Evolutionary conservation across 1,139 yeast genomes (phyloP), one percentile per base, ranked within the genome.

Genomic region (Magnusiomyces clavatus): DNA sequence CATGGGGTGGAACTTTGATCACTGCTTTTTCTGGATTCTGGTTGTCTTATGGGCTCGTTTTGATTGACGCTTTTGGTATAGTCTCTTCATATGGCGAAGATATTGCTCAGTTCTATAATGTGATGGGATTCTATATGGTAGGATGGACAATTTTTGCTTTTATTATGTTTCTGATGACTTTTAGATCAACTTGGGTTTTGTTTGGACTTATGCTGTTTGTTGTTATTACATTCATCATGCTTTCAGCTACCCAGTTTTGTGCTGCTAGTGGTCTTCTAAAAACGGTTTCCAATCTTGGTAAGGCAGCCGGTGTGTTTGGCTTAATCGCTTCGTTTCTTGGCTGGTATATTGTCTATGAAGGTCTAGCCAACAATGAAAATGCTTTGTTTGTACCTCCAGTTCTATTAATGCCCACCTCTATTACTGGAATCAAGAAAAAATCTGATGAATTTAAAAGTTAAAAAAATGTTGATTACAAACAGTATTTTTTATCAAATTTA

Each of bases 261-360:
- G 35, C 47, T 1, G n/a, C 31, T 24, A 24, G 31, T 24, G 31
- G 31, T 8, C 31, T 24, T 24, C 8, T 24, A 8, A 24, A 24
- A 24, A 24, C 31, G 4, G 31, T 24, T 24, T 24, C 62, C 59
- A 68, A 75, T 42, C 66, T 72, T 50, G 69, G 77, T 55, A 81
- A 74, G 61, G 95, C 94, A 14, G 96, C 82, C 43, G 96, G 96
- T 59, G 83, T 82, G 31, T 70, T 86, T 55, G 96, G 96, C 43
- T 64, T 88, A 13, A 66, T 86, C 39, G 81, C 90, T 39, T 86
- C 96, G 1, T 78, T 85, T 61, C 66, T 79, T 49, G 95, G 95
- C 12, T 88, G 92, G 89, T 88, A 86, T 65, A 86, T 86, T 66
- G 95, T 95, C 6, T 86, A 80, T 61, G 94, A 95, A n/a, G 96